Evolutionary conservation across 208 protist species (phyloP).

Genomic region (Leishmania lainsoni): DNA sequence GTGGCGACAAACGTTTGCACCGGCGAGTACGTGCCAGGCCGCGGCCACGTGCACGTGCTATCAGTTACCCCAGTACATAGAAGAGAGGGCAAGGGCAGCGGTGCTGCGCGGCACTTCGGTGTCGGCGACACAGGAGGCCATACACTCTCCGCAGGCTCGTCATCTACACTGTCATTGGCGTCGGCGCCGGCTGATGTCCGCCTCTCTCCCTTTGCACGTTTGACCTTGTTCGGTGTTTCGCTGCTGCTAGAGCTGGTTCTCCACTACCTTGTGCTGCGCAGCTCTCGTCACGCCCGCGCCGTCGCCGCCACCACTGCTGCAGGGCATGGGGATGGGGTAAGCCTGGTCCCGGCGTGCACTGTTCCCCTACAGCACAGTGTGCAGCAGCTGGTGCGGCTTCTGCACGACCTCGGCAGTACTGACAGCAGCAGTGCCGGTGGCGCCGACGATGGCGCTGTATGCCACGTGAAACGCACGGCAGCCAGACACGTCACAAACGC

Average conservation of each 20-base stretch:
- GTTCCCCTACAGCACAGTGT: slow-evolving; percentile 33
- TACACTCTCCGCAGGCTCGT: not conserved
- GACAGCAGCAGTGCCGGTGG: not conserved
- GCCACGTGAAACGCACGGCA: slow-evolving; percentile 54
- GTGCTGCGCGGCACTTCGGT: not conserved
- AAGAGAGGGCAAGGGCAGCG: not conserved
- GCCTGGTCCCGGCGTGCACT: slow-evolving; percentile 26
- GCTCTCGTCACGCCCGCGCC: slow-evolving; percentile 15
- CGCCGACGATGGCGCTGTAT: slow-evolving; percentile 7
- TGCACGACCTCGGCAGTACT: slow-evolving; percentile 23
- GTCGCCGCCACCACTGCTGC: not conserved
- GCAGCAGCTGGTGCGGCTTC: slow-evolving; percentile 38
- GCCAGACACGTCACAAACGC: slow-evolving; percentile 52
- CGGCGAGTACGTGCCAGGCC: slow-evolving; percentile 22
- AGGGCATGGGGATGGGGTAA: not conserved
- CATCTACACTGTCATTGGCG: not conserved
- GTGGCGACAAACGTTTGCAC: slow-evolving; percentile 28
- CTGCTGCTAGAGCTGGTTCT: slow-evolving; percentile 32
- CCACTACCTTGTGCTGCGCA: slow-evolving; percentile 34
- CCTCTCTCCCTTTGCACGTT: slow-evolving; percentile 28
- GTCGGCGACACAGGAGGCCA: not conserved
- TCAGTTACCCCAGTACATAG: slow-evolving; percentile 21
- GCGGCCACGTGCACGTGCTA: slow-evolving; percentile 30
- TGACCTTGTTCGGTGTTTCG: slow-evolving; percentile 33
- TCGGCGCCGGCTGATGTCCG: slow-evolving; percentile 29